These are phyloP conservation scores for Oryza punctata DNA, from an alignment of 176 grass and related monocot species.

Conservation along the genomic window DNA sequence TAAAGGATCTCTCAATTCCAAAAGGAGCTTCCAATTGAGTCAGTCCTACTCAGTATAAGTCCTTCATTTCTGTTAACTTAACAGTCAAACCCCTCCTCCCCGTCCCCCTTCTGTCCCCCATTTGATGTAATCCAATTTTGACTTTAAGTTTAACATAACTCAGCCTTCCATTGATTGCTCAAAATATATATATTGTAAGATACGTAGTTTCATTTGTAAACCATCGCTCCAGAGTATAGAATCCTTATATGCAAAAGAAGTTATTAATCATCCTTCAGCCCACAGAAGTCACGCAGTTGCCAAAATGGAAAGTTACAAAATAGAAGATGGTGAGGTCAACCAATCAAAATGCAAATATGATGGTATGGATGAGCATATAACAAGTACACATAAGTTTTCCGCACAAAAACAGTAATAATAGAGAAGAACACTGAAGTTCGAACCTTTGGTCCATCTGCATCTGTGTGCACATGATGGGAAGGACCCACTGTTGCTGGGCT, in stretches of 20 bases:
- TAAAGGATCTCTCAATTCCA: neutral
- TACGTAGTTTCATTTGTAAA: neutral
- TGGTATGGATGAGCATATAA: constrained; percentile 9
- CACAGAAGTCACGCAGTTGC: neutral
- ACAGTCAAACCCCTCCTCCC: neutral
- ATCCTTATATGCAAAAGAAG: neutral
- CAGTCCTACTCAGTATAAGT: neutral
- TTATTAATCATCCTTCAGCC: constrained; percentile 9
- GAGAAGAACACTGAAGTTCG: neutral
- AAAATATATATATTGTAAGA: neutral
- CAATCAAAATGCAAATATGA: constrained; percentile 28
- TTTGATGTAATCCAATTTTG: neutral
- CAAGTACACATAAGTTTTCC: neutral
- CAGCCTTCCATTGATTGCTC: neutral
- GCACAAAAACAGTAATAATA: too few relatives aligned
- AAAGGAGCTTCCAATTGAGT: neutral
- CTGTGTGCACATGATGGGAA: constrained; percentile 27
- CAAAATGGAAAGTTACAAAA: constrained; percentile 22
- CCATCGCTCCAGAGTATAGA: neutral
- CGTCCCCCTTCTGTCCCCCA: neutral
- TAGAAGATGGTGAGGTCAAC: neutral
- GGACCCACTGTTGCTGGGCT: constrained; percentile 24
- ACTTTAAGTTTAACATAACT: neutral
- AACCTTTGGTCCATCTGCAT: constrained; percentile 55
- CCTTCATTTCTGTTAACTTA: neutral